phyloP scores from a whole-genome alignment of 2,329 filamentous ascomycete species.

The Alternaria burnsii region DNA sequence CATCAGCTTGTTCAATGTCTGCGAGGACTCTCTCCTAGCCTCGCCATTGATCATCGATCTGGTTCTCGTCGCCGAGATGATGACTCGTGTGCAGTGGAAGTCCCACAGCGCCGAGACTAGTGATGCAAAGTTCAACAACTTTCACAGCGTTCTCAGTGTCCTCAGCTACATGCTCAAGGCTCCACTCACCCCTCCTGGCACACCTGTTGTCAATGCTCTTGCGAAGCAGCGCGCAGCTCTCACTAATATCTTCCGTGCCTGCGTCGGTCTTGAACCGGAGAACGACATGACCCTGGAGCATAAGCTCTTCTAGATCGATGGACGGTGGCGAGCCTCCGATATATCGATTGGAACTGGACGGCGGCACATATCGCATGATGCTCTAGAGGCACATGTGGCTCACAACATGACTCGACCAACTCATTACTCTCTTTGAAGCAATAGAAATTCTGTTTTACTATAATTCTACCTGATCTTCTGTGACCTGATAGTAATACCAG shows the following conservation, averaged over 20 bases:
- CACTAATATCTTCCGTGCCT: conserved; percentile 98
- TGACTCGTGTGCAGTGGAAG: conserved; percentile 98
- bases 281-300: conserved; percentile 99
- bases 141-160: conserved; percentile 96
- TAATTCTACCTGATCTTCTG: neutral
- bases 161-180: conserved; percentile 99
- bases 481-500: neutral
- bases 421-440: conserved; percentile 37
- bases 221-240: conserved; percentile 94
- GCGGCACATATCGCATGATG: neutral
- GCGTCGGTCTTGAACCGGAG: conserved; percentile 95
- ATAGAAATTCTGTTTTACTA: conserved; percentile 14
- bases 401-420: conserved; percentile 27
- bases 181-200: conserved; percentile 90
- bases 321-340: neutral
- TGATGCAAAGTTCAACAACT: conserved; percentile 80
- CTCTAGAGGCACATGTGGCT: neutral
- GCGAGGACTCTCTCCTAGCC: conserved; percentile 95
- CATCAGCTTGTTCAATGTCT: conserved; percentile 98
- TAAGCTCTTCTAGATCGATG: conserved; percentile 76
- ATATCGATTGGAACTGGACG: neutral
- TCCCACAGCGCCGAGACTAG: conserved; percentile 59
- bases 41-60: conserved; percentile 97
- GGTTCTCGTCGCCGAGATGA: conserved; percentile 92
- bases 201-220: conserved; percentile 92